Base-by-base conservation (phyloP, 1,284 basidiomycete genomes). In the Ustilago bromivora region DNA sequence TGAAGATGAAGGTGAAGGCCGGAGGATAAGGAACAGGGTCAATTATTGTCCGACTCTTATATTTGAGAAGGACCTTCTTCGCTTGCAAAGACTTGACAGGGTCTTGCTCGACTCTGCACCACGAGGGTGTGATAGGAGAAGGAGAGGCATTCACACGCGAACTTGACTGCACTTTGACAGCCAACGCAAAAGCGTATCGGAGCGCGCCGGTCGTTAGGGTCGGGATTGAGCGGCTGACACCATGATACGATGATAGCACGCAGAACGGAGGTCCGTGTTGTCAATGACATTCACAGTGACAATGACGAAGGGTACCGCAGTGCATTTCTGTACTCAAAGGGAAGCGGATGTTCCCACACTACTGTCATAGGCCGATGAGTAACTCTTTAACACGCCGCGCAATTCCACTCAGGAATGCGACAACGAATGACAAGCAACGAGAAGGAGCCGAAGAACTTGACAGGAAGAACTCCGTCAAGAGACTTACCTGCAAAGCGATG, bases 401-500 rank as follows among this genome's bases (percentile, higher is more conserved):
- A 54, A 36, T 28, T 17, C 23, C 35, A 38, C 34, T 3, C 23
- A 28, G 10, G 38, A 40, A 40, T 40, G 11, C 38, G 38, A 40
- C n/a, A 36, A n/a, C 40, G 23, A 40, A 41, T 53, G 19, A 47
- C 28, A 17, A 47, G 15, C 11, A 19, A 46, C 34, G 31, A 51
- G 11, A 51, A 19, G 31, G 49, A 41, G 58, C 58, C 58, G 36
- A 61, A 54, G 59, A 61, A 53, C 59, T 61, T 49, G 51, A 38
- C 51, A 8, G n/a, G n/a, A 51, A 28, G 49, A 13, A 28, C 7
- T 28, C n/a, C 2, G n/a, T 31, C 31, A 51, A 28, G 28, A 7
- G 31, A 51, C 28, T 19, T 23, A 49, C 9, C 19, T 19, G 23
- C 17, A 12, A 53, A 52, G 59, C 49, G 59, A 53, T 23, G 28